Conservation (phyloP, 2,329 filamentous ascomycete species). For the Penicillium sp. region DNA sequence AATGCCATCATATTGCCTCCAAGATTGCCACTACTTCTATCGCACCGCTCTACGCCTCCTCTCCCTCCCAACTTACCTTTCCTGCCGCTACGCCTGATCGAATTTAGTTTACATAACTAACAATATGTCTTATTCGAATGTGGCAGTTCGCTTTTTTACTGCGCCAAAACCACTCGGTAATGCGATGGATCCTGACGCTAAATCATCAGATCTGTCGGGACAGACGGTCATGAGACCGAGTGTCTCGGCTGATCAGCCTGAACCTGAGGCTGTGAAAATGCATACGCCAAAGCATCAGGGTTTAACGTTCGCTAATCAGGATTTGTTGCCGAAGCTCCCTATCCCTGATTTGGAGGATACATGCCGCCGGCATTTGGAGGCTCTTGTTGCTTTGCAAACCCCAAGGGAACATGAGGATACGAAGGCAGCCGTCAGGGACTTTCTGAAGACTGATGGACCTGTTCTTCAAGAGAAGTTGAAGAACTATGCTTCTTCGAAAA, state of each 20-base stretch:
- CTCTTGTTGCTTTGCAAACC: conserved; percentile 78
- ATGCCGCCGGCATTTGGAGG: conserved; percentile 75
- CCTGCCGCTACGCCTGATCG: conserved; percentile 65
- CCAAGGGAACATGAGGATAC: conserved; percentile 82
- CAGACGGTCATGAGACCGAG: conserved; percentile 28
- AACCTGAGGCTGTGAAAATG: conserved; percentile 7
- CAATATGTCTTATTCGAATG: conserved; percentile 60
- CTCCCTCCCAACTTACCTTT: conserved; percentile 77
- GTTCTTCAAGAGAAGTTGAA: conserved; percentile 85
- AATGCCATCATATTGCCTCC: conserved; percentile 79
- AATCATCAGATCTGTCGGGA: conserved; percentile 10
- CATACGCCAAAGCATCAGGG: conserved; percentile 56
- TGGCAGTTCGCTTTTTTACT: conserved; percentile 70
- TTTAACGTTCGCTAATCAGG: conserved; percentile 86
- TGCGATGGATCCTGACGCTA: conserved; percentile 54
- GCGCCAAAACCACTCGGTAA: conserved; percentile 72
- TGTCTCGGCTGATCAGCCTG: conserved; percentile 12
- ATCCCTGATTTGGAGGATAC: conserved; percentile 84
- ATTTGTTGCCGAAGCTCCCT: conserved; percentile 84
- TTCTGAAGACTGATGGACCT: conserved; percentile 77
- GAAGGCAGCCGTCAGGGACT: conserved; percentile 76
- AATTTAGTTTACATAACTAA: conserved; percentile 43
- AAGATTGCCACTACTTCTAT: conserved; percentile 93
- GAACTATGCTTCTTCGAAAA: conserved; percentile 84
- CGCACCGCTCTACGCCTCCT: conserved; percentile 84